These are phyloP conservation scores for Oemleria cerasiformis DNA, from an alignment of 306 rosid species.

Conservation along the genomic window DNA sequence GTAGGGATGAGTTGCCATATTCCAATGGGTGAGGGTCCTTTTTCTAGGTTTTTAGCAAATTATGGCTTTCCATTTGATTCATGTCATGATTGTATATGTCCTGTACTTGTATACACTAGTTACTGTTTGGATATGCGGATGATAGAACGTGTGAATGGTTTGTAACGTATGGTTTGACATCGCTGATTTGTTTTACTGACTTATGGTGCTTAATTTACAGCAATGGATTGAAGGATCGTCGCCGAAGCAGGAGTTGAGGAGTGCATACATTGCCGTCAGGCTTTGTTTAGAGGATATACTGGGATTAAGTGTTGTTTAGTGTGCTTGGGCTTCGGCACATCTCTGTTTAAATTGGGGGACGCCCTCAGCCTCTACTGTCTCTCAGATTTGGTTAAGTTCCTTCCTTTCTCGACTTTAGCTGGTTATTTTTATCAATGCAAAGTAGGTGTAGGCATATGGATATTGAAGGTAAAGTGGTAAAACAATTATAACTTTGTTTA, in stretches of 20 bases:
- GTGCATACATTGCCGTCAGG: slow-evolving; percentile 21
- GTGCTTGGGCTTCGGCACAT: slow-evolving; percentile 58
- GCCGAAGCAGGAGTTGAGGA: slow-evolving; percentile 85
- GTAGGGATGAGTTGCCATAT: slow-evolving; percentile 81
- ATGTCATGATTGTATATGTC: not conserved
- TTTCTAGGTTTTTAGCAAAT: not conserved
- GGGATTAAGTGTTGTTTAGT: slow-evolving; percentile 48
- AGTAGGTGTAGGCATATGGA: slow-evolving; percentile 47
- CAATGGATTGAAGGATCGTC: slow-evolving; percentile 85
- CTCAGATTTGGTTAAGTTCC: slow-evolving; percentile 68
- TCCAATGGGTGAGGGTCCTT: slow-evolving; percentile 73
- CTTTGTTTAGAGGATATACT: slow-evolving; percentile 42
- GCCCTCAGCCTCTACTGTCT: slow-evolving; percentile 62
- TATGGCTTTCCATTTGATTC: not conserved
- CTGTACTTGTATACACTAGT: not conserved
- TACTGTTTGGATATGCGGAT: not conserved
- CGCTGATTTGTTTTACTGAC: slow-evolving; percentile 15
- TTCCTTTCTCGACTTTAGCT: slow-evolving; percentile 49
- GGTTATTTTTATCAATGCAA: slow-evolving; percentile 40
- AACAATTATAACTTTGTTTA: slow-evolving; percentile 35
- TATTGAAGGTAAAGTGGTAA: slow-evolving; percentile 28
- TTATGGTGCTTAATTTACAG: slow-evolving; percentile 42
- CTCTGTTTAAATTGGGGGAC: slow-evolving; percentile 69
- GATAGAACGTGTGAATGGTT: not conserved
- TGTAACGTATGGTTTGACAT: not conserved